A percentile compares a stretch with the other conserved stretches of the same genome.
phyloP scores from a whole-genome alignment of 1,139 yeast genomes.

The Kodamaea sp. region DNA sequence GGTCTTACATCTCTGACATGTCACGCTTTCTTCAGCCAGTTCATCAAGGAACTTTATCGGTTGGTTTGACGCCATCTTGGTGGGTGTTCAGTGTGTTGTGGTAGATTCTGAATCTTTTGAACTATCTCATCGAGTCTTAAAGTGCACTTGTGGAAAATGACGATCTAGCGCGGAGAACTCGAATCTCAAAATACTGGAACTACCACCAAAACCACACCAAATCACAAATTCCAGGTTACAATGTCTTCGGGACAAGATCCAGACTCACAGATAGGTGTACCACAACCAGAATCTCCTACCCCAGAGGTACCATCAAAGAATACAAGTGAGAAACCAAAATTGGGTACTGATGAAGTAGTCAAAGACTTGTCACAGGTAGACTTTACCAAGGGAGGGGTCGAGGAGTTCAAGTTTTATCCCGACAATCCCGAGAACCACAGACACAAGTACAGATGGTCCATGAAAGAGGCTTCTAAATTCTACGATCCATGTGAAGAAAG shows the following conservation, averaged over 20 bases:
- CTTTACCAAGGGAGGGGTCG: constrained; percentile 55
- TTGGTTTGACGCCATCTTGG: constrained; percentile 10
- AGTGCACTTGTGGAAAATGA: too few relatives aligned
- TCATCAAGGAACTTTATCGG: constrained; percentile 23
- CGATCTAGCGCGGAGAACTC: too few relatives aligned
- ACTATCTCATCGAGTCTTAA: constrained; percentile 8
- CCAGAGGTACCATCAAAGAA: too few relatives aligned
- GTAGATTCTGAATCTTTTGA: neutral
- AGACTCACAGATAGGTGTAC: too few relatives aligned
- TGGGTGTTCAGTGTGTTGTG: neutral
- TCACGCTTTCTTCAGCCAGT: constrained; percentile 2
- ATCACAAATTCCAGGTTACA: too few relatives aligned
- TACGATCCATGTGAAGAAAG: constrained; percentile 94
- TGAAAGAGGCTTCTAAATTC: constrained; percentile 78
- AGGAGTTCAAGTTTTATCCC: constrained; percentile 73
- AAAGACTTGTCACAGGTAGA: constrained; percentile 52
- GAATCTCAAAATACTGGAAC: too few relatives aligned
- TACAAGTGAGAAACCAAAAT: too few relatives aligned
- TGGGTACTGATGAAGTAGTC: constrained; percentile 31
- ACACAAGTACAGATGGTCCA: constrained; percentile 60
- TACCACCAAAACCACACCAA: too few relatives aligned
- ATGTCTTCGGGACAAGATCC: too few relatives aligned
- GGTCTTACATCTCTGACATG: constrained; percentile 55
- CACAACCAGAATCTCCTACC: too few relatives aligned
- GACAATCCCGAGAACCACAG: constrained; percentile 70